A percentile compares a stretch with the other conserved stretches of the same genome.
phyloP scores from a whole-genome alignment of 78 protist genomes.

The Cavenderia fasciculata region DNA sequence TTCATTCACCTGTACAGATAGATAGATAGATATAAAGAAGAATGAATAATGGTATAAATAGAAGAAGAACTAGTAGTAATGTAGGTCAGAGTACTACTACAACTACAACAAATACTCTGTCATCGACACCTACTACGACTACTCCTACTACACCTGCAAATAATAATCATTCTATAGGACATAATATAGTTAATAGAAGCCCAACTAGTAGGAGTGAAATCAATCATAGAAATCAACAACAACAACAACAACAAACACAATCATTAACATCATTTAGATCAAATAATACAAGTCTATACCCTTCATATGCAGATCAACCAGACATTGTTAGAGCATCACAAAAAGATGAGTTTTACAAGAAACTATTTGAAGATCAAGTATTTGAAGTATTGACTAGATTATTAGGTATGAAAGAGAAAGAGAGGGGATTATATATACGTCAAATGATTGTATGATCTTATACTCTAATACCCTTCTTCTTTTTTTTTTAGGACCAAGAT shows the following conservation, averaged over 20 bases:
- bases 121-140: too few relatives aligned
- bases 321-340: slow-evolving; percentile 64
- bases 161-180: too few relatives aligned
- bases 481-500: slow-evolving; percentile 37
- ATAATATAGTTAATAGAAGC: too few relatives aligned
- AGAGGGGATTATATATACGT: not conserved
- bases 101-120: too few relatives aligned
- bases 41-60: too few relatives aligned
- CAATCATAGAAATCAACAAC: not conserved
- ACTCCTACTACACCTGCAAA: too few relatives aligned
- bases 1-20: too few relatives aligned
- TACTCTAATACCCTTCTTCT: not conserved
- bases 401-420: not conserved
- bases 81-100: too few relatives aligned
- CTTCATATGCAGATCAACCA: slow-evolving; percentile 68
- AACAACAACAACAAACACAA: not conserved
- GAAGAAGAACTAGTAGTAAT: too few relatives aligned
- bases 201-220: too few relatives aligned
- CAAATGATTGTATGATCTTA: not conserved
- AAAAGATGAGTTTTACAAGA: slow-evolving; percentile 60
- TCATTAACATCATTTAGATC: too few relatives aligned
- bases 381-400: slow-evolving; percentile 60
- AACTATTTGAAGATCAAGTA: slow-evolving; percentile 59
- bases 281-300: slow-evolving; percentile 18
- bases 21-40: too few relatives aligned